Conservation (phyloP, 2,329 filamentous ascomycete species). For the Neodidymelliopsis sp. region DNA sequence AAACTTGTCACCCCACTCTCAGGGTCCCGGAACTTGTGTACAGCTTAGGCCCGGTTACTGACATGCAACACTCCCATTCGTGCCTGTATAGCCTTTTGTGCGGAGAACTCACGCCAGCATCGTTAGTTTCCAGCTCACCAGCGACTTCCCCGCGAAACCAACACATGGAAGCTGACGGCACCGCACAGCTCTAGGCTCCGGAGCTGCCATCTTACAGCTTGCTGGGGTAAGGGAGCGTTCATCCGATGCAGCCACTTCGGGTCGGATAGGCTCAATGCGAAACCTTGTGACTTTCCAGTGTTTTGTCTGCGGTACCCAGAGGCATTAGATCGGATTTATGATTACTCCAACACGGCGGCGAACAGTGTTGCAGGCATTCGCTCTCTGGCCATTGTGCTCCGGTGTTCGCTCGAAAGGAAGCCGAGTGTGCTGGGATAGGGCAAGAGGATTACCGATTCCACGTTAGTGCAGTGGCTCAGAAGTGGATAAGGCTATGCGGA, state of each 20-base stretch:
- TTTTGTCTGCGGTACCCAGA: background rate
- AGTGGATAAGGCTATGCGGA: slow-evolving; percentile 19
- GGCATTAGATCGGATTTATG: background rate
- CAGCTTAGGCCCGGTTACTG: slow-evolving; percentile 17
- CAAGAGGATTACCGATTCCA: slow-evolving; percentile 28
- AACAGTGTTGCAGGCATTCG: background rate
- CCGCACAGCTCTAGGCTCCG: slow-evolving; percentile 18
- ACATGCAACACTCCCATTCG: slow-evolving; percentile 15
- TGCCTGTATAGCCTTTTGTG: slow-evolving; percentile 29
- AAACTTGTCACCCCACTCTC: slow-evolving; percentile 23
- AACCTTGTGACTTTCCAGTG: slow-evolving; percentile 1
- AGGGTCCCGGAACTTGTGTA: slow-evolving; percentile 6
- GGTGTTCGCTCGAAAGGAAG: slow-evolving; percentile 48
- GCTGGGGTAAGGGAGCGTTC: slow-evolving; percentile 39
- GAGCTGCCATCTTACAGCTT: slow-evolving; percentile 2
- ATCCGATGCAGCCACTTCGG: slow-evolving; percentile 30
- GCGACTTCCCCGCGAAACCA: slow-evolving; percentile 26
- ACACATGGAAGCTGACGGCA: slow-evolving; percentile 17
- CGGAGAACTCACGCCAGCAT: slow-evolving; percentile 30
- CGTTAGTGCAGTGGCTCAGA: slow-evolving; percentile 30
- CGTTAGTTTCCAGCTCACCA: slow-evolving; percentile 22
- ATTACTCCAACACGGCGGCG: background rate
- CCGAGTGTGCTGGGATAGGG: slow-evolving; percentile 32
- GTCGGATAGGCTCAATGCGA: slow-evolving; percentile 25
- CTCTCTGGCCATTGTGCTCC: slow-evolving; percentile 15